These are phyloP conservation scores for Amesomyces nigricolor DNA, from an alignment of 2,329 filamentous ascomycete species.

Conservation along the genomic window DNA sequence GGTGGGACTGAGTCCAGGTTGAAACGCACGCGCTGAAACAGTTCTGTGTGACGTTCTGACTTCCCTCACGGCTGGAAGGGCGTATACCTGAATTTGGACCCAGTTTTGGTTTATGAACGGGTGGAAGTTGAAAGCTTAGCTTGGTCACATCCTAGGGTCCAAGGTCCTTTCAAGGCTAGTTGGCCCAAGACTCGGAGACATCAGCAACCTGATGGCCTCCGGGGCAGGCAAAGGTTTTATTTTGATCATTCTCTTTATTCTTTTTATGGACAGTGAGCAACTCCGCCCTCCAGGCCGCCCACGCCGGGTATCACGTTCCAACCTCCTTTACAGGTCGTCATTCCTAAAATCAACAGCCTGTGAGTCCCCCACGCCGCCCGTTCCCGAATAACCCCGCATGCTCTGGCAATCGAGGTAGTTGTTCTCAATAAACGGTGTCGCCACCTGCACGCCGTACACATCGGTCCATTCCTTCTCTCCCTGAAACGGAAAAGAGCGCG, in stretches of 20 bases:
- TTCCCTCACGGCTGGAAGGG: too few species aligned
- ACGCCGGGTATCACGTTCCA: constrained; percentile 7
- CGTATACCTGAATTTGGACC: too few species aligned
- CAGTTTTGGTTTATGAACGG: too few species aligned
- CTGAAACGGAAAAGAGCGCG: constrained; percentile 26
- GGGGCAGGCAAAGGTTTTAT: too few species aligned
- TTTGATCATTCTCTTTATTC: background rate
- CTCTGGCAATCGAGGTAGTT: constrained; percentile 29
- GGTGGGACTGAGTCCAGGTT: too few species aligned
- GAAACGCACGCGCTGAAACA: too few species aligned
- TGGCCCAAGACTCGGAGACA: too few species aligned
- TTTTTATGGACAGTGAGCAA: background rate
- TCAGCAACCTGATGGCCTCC: too few species aligned
- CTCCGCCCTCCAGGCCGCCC: background rate
- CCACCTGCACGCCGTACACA: constrained; percentile 30
- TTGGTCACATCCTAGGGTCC: too few species aligned
- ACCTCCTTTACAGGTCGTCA: constrained; percentile 1
- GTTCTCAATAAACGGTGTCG: constrained; percentile 33
- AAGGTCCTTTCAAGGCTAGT: too few species aligned
- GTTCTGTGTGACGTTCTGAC: too few species aligned
- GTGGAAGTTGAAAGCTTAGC: too few species aligned
- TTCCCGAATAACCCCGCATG: constrained; percentile 28
- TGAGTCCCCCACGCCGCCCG: constrained; percentile 21
- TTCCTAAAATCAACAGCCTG: background rate
- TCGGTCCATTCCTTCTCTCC: constrained; percentile 20